These are phyloP conservation scores for Cordyceps pruinosa DNA, from an alignment of 2,329 filamentous ascomycete species.

Conservation along the genomic window DNA sequence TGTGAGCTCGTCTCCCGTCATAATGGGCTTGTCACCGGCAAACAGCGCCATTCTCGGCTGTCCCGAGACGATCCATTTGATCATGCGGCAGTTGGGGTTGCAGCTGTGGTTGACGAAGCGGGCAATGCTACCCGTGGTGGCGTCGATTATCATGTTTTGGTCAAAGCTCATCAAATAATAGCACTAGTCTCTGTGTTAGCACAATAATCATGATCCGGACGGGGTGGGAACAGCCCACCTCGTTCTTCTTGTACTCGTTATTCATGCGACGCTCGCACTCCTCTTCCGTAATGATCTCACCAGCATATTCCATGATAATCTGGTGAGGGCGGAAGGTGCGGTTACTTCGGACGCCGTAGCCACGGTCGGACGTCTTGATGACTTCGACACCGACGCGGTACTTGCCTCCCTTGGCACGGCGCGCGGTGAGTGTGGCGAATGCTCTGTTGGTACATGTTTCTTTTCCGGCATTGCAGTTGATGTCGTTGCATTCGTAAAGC, in stretches of 20 bases:
- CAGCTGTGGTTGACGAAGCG: conserved; percentile 98
- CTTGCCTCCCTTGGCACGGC: conserved; percentile 71
- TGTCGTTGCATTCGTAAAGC: conserved; percentile 92
- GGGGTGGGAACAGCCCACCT: conserved; percentile 48
- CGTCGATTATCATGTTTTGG: conserved; percentile 97
- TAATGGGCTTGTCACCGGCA: conserved; percentile 80
- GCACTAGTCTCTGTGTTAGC: conserved; percentile 49
- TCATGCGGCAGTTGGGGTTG: conserved; percentile 93
- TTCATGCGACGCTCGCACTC: conserved; percentile 94
- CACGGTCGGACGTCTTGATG: conserved; percentile 80
- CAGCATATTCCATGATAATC: conserved; percentile 97
- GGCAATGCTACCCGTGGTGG: conserved; percentile 89
- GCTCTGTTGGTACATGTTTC: conserved; percentile 75
- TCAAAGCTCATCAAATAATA: conserved; percentile 99
- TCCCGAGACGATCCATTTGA: conserved; percentile 92
- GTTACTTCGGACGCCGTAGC: conserved; percentile 87
- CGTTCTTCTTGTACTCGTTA: conserved; percentile 86
- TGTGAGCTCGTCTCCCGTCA: conserved; percentile 91
- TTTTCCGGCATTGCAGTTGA: conserved; percentile 76
- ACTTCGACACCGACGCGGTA: conserved; percentile 94
- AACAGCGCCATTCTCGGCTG: conserved; percentile 96
- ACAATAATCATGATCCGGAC: neutral
- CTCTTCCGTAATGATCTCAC: conserved; percentile 91
- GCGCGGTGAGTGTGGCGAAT: conserved; percentile 71
- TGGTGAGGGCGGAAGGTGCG: conserved; percentile 81